Evolutionary conservation across 352 stramenopile species (phyloP).

Genomic region (Nothophytophthora sp.): DNA sequence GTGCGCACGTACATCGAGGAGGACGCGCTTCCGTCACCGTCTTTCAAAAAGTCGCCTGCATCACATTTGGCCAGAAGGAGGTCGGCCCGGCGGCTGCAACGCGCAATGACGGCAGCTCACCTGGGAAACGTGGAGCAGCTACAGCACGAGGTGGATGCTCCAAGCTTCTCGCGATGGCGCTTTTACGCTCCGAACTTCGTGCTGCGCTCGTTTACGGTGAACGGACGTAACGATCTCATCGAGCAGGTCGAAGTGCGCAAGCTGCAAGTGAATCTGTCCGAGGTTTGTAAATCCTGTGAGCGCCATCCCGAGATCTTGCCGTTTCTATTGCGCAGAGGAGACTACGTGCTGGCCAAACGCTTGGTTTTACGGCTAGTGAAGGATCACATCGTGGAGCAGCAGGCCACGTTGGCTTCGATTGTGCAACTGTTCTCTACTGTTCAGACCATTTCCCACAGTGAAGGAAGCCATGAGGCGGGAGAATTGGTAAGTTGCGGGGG

Average conservation of each 20-base stretch:
- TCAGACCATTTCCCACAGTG: slow-evolving; percentile 43
- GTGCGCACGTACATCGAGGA: slow-evolving; percentile 19
- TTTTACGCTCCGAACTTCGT: slow-evolving; percentile 72
- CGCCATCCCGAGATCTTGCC: slow-evolving; percentile 64
- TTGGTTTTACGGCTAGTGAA: slow-evolving; percentile 57
- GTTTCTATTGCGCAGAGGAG: slow-evolving; percentile 63
- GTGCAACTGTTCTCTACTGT: slow-evolving; percentile 39
- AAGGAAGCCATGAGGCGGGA: slow-evolving; percentile 32
- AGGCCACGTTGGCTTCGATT: slow-evolving; percentile 32
- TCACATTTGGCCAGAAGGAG: slow-evolving; percentile 21
- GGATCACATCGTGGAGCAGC: slow-evolving; percentile 56
- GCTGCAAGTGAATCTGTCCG: slow-evolving; percentile 62
- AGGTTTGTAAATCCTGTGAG: slow-evolving; percentile 59
- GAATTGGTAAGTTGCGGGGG: slow-evolving; percentile 33
- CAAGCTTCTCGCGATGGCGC: slow-evolving; percentile 51
- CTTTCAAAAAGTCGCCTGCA: slow-evolving; percentile 17
- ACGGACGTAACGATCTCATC: slow-evolving; percentile 6
- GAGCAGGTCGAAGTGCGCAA: slow-evolving; percentile 63
- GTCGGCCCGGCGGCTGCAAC: slow-evolving; percentile 20
- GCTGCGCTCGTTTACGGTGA: slow-evolving; percentile 39
- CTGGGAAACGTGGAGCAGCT: slow-evolving; percentile 34
- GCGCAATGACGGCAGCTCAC: slow-evolving; percentile 30
- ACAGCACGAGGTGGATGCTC: slow-evolving; percentile 19
- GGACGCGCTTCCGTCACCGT: slow-evolving; percentile 6
- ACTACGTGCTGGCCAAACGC: slow-evolving; percentile 43